Base-by-base conservation (phyloP, 331 rosid genomes). In the Cucumis variabilis region DNA sequence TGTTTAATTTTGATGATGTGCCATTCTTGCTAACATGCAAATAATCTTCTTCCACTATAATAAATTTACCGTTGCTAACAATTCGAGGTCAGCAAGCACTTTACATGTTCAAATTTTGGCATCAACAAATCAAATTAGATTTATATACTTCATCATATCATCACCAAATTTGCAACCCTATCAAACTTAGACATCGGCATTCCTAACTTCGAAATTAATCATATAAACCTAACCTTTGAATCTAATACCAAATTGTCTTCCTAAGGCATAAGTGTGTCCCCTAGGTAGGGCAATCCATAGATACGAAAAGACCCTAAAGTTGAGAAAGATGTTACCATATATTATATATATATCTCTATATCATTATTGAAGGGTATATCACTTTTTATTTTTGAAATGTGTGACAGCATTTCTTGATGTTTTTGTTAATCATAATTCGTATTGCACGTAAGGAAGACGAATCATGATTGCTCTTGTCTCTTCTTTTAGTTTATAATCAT, bases 371-470 rank as follows among this genome's bases (percentile, higher is more conserved):
- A 46, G 53, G 27, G 65, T 8, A 23, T 8, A 77, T 48, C 62
- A 46, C 30, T 44, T 14, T 23, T 77, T n/a, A 11, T 16, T 37
- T 37, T 37, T 74, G 16, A 77, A 77, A 74, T 74, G 83, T 76
- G 83, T 72, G 51, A 77, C 83, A 77, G 21, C 63, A 48, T 77
- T 77, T 77, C 62, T 77, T 77, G 83, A 77, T 77, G 83, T 77
- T 77, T 77, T 77, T 77, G 83, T 77, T 77, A 77, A 77, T 77
- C 21, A 77, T 77, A 37, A 46, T 50, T 75, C 83, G 6, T 24
- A 77, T 44, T 77, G 83, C 83, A 77, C 83, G 83, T 77, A 77
- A n/a, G 83, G 63, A 9, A 46, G 83, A n/a, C 23, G 63, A 77
- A 77, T 48, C 83, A 48, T 77, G 23, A 77, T 77, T 77, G 7